Conservation (phyloP, 2,329 filamentous ascomycete genomes). For the Colletotrichum lini region DNA sequence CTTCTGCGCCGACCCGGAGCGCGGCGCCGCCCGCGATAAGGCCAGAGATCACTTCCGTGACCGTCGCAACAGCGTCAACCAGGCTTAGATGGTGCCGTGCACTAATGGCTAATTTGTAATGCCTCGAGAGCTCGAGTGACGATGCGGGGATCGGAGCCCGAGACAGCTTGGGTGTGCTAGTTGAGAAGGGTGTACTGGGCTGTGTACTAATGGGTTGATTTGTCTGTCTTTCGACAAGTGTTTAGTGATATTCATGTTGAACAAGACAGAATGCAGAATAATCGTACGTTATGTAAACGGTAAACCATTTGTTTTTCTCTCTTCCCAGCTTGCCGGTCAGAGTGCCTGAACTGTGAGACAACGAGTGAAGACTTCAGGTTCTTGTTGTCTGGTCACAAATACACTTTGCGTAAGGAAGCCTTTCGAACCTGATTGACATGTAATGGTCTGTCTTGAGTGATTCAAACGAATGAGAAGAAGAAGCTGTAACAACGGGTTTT, state of each 20-base stretch:
- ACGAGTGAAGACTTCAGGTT: no score
- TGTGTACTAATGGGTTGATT: conserved; percentile 7
- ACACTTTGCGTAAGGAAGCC: no score
- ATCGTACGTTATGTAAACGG: background rate
- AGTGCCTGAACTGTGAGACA: no score
- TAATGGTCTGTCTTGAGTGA: no score
- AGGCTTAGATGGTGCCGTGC: background rate
- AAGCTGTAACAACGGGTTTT: no score
- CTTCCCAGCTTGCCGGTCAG: background rate
- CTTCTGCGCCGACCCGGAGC: conserved; percentile 34
- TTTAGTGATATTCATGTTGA: conserved; percentile 3
- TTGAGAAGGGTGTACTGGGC: background rate
- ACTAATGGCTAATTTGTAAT: background rate
- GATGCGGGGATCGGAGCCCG: background rate
- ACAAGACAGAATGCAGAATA: background rate
- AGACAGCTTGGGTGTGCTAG: conserved; percentile 1
- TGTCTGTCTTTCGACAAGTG: conserved; percentile 5
- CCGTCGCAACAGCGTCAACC: background rate
- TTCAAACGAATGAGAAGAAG: no score
- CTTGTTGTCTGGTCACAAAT: no score
- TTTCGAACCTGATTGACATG: no score
- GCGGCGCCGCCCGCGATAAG: conserved; percentile 31
- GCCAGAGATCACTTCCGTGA: conserved; percentile 34
- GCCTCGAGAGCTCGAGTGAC: background rate
- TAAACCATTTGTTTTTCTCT: no score